phyloP scores from a whole-genome alignment of 768 basidiomycete genomes.

The Russula brevipes region DNA sequence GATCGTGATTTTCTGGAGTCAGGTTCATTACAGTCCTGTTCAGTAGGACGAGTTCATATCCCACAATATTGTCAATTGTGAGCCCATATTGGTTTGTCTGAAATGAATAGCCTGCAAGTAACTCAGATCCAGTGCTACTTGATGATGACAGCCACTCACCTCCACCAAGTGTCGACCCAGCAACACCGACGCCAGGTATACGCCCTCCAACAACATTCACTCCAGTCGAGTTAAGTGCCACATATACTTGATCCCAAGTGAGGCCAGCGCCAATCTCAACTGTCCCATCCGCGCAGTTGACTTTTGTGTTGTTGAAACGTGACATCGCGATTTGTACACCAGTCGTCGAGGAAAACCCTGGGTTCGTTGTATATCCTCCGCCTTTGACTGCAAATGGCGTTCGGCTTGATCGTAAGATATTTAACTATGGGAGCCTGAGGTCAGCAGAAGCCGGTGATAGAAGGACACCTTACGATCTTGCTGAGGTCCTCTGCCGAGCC shows the following conservation, averaged over 20 bases:
- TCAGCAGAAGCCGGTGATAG: background rate
- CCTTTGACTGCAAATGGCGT: background rate
- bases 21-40: slow-evolving; percentile 23
- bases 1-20: background rate
- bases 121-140: slow-evolving; percentile 11
- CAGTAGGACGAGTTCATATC: slow-evolving; percentile 29
- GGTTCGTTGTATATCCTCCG: background rate
- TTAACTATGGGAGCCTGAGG: background rate
- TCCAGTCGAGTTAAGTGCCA: background rate
- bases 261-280: slow-evolving; percentile 5
- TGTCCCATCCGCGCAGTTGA: background rate
- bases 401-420: background rate
- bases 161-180: slow-evolving; percentile 9
- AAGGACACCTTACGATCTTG: slow-evolving; percentile 7
- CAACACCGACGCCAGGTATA: background rate
- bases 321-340: background rate
- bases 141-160: slow-evolving; percentile 4
- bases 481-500: slow-evolving; percentile 21
- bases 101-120: slow-evolving; percentile 30
- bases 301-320: background rate
- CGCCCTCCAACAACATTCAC: slow-evolving; percentile 1
- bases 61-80: slow-evolving; percentile 33
- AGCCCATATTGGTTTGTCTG: slow-evolving; percentile 33
- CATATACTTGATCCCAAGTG: background rate
- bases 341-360: background rate